A percentile compares a stretch with the other conserved stretches of the same genome.
Evolutionary conservation across 805 yeast species (phyloP).

Genomic region (Saturnispora sekii): DNA sequence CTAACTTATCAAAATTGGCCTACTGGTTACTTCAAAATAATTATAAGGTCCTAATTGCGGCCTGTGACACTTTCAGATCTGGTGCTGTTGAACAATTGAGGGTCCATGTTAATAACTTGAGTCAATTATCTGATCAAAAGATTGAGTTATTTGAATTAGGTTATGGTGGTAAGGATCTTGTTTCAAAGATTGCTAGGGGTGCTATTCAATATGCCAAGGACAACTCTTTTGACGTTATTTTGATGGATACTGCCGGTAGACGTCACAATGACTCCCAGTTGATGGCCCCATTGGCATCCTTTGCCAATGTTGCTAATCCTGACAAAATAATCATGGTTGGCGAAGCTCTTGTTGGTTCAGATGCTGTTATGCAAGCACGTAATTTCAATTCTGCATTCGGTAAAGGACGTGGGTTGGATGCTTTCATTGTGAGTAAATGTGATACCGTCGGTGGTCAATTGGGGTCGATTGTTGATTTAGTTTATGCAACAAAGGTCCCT

Average conservation of each 20-base stretch:
- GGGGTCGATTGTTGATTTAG: slow-evolving; percentile 97
- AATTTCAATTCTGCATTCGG: slow-evolving; percentile 94
- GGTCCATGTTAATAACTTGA: slow-evolving; percentile 82
- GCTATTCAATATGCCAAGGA: slow-evolving; percentile 74
- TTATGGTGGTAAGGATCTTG: slow-evolving; percentile 91
- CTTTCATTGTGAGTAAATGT: slow-evolving; percentile 87
- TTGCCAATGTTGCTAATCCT: slow-evolving; percentile 92
- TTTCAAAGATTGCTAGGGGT: slow-evolving; percentile 84
- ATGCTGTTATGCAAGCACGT: slow-evolving; percentile 89
- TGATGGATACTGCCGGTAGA: slow-evolving; percentile 96
- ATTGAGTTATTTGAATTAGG: slow-evolving; percentile 90
- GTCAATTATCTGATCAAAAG: slow-evolving; percentile 46
- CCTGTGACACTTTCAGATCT: slow-evolving; percentile 95
- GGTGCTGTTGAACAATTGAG: slow-evolving; percentile 98
- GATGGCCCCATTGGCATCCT: slow-evolving; percentile 92
- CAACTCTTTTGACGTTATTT: slow-evolving; percentile 68
- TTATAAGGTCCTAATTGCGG: slow-evolving; percentile 78
- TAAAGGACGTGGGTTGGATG: slow-evolving; percentile 67
- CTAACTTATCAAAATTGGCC: slow-evolving; percentile 87
- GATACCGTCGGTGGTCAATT: slow-evolving; percentile 96
- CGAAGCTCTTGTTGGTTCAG: slow-evolving; percentile 96
- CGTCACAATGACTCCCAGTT: slow-evolving; percentile 89
- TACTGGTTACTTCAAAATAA: slow-evolving; percentile 92
- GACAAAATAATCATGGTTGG: slow-evolving; percentile 98
- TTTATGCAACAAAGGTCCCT: slow-evolving; percentile 91